These are phyloP conservation scores for Camelina sativa DNA, from an alignment of 345 rosid species.

Conservation along the genomic window DNA sequence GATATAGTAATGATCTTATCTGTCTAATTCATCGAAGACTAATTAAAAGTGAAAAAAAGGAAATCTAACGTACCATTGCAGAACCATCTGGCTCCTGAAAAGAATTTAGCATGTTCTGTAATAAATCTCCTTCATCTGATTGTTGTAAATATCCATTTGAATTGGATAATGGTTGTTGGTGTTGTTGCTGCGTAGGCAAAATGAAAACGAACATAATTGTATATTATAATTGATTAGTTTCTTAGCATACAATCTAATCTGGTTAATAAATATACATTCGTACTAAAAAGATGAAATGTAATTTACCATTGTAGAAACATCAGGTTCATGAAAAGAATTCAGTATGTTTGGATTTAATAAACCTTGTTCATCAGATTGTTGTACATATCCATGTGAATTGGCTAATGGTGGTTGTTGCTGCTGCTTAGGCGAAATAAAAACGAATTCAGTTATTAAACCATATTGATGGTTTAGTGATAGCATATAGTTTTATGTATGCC, in stretches of 20 bases:
- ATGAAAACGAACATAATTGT: neutral
- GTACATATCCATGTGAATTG: neutral
- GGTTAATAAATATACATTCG: neutral
- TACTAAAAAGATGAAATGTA: neutral
- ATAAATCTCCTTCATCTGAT: neutral
- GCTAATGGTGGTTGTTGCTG: neutral
- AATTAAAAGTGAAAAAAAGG: too few relatives aligned
- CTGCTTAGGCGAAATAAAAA: neutral
- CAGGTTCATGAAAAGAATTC: neutral
- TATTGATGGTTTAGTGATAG: neutral
- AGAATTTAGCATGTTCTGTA: conserved; percentile 2
- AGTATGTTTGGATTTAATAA: neutral
- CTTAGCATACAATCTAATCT: neutral
- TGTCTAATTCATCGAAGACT: too few relatives aligned
- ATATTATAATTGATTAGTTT: neutral
- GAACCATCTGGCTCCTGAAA: conserved; percentile 3
- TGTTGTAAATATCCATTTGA: conserved; percentile 1
- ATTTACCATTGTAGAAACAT: conserved; percentile 15
- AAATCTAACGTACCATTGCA: conserved; percentile 1
- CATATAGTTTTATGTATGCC: neutral
- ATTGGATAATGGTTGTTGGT: neutral
- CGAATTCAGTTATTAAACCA: neutral
- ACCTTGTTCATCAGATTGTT: conserved; percentile 6
- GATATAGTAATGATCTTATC: too few relatives aligned
- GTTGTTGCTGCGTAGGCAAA: conserved; percentile 7